Conservation (phyloP, 306 rosid species). For the Trifolium pratense region DNA sequence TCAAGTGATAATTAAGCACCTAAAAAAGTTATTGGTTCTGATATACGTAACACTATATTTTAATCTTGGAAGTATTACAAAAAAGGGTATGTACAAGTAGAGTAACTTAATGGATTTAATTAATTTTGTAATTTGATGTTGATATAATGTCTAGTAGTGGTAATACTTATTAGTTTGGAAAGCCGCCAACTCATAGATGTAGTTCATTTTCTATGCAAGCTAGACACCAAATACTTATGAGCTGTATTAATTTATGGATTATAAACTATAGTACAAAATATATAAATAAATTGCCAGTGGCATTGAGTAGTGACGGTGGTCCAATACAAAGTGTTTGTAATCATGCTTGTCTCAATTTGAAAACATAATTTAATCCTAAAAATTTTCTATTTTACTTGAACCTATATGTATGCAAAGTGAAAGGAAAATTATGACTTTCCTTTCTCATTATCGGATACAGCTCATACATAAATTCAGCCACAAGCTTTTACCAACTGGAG, state of each 20-base stretch:
- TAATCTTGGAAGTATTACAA: slow-evolving; percentile 31
- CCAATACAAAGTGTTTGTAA: slow-evolving; percentile 49
- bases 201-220: slow-evolving; percentile 18
- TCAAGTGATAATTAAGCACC: not conserved
- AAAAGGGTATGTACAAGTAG: slow-evolving; percentile 4
- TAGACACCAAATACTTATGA: slow-evolving; percentile 49
- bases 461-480: slow-evolving; percentile 59
- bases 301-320: slow-evolving; percentile 63
- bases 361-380: not conserved
- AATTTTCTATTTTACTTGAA: not conserved
- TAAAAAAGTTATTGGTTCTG: not conserved
- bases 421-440: slow-evolving; percentile 26
- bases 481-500: slow-evolving; percentile 43
- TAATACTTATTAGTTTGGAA: slow-evolving; percentile 29
- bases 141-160: slow-evolving; percentile 43
- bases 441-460: slow-evolving; percentile 61
- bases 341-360: slow-evolving; percentile 28
- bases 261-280: not conserved
- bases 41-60: not conserved
- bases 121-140: slow-evolving; percentile 5
- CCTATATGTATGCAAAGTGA: not conserved
- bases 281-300: not conserved
- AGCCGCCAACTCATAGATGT: slow-evolving; percentile 49
- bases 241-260: slow-evolving; percentile 51
- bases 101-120: slow-evolving; percentile 15